These are phyloP conservation scores for Haplosporangium gracile DNA, from an alignment of 192 early-diverging fungal species.

Conservation along the genomic window DNA sequence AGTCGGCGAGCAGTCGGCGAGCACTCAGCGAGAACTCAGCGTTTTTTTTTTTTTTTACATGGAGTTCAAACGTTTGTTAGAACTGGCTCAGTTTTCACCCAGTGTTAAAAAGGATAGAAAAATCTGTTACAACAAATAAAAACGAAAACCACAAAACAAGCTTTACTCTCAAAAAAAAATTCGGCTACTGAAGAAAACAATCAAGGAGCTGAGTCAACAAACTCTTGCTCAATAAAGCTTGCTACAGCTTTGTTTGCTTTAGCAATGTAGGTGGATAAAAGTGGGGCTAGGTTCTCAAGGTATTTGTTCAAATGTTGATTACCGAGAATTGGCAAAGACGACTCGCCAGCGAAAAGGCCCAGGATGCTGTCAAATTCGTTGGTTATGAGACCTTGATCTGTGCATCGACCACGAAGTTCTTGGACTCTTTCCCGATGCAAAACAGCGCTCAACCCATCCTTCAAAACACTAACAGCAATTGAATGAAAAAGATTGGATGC, in stretches of 20 bases:
- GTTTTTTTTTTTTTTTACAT: no score
- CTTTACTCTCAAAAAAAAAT: no score
- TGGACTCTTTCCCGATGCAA: slow-evolving; percentile 19
- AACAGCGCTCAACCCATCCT: slow-evolving; percentile 12
- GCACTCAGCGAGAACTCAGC: no score
- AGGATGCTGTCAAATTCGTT: slow-evolving; percentile 27
- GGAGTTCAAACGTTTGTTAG: no score
- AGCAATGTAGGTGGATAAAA: slow-evolving; percentile 16
- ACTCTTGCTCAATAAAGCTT: slow-evolving; percentile 14
- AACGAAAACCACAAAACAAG: no score
- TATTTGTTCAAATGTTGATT: slow-evolving; percentile 22
- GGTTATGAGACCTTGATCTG: slow-evolving; percentile 14
- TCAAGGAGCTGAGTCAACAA: no score
- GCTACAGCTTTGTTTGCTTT: slow-evolving; percentile 25
- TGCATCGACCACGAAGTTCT: slow-evolving; percentile 12
- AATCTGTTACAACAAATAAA: no score
- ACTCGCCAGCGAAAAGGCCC: not conserved
- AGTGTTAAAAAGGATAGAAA: no score
- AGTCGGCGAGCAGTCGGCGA: no score
- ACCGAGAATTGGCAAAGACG: slow-evolving; percentile 13
- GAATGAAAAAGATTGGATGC: slow-evolving; percentile 30
- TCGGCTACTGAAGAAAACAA: no score
- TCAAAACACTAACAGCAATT: slow-evolving; percentile 22
- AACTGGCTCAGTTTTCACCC: no score
- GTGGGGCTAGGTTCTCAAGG: slow-evolving; percentile 11